A percentile compares a stretch with the other conserved stretches of the same genome.
phyloP scores from a whole-genome alignment of 768 basidiomycete genomes.

The Tremella mesenterica region DNA sequence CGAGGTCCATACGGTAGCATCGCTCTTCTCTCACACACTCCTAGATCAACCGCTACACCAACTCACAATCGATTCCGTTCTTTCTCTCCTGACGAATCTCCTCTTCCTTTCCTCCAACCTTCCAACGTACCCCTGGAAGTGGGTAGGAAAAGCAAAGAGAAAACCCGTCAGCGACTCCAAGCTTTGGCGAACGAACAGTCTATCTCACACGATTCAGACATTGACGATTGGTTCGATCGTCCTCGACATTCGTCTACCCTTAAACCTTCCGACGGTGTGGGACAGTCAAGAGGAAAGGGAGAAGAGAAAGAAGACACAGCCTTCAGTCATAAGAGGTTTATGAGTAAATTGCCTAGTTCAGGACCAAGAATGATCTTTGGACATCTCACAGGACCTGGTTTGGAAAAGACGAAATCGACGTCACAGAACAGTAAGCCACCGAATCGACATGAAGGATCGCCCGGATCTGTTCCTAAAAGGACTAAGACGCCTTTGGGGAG shows the following conservation, averaged over 20 bases:
- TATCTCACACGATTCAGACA: too few relatives aligned
- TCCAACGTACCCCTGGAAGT: conserved; percentile 19
- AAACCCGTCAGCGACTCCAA: conserved; percentile 10
- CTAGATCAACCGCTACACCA: background rate
- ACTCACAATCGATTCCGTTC: conserved; percentile 16
- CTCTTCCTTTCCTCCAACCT: conserved; percentile 14
- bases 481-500: background rate
- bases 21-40: background rate
- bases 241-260: background rate
- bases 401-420: conserved; percentile 1
- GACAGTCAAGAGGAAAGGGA: conserved; percentile 1
- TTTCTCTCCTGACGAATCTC: conserved; percentile 17
- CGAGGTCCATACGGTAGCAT: conserved; percentile 21
- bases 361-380: conserved; percentile 16
- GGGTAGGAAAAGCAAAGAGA: conserved; percentile 25
- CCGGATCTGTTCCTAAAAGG: conserved; percentile 1
- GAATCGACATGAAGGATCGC: background rate
- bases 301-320: conserved; percentile 2
- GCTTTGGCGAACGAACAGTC: background rate
- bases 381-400: conserved; percentile 4
- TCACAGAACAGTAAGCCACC: background rate
- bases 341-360: background rate
- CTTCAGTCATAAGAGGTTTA: background rate
- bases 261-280: conserved; percentile 1
- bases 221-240: conserved; percentile 18